These are phyloP conservation scores for Hypomyces rosellus DNA, from an alignment of 2,329 filamentous ascomycete species.

Conservation along the genomic window DNA sequence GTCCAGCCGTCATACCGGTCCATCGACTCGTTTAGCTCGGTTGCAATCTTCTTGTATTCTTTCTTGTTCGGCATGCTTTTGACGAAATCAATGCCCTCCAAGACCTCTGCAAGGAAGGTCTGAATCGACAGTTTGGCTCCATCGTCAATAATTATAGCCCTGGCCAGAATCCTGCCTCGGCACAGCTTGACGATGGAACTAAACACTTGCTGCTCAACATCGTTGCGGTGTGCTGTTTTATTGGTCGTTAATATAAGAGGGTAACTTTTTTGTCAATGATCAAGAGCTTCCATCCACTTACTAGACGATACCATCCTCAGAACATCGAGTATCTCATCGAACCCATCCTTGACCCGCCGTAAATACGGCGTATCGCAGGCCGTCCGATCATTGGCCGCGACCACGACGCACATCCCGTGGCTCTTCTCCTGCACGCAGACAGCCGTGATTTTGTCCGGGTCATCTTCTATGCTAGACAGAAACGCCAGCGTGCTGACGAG, in stretches of 20 bases:
- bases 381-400: conserved; percentile 16
- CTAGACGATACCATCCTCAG: conserved; percentile 1
- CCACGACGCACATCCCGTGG: conserved; percentile 10
- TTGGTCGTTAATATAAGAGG: neutral
- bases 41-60: neutral
- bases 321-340: conserved; percentile 13
- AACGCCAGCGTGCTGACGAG: conserved; percentile 15
- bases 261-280: neutral
- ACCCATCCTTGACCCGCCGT: conserved; percentile 11
- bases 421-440: conserved; percentile 15
- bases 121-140: neutral
- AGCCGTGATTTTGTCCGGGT: conserved; percentile 13
- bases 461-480: conserved; percentile 14
- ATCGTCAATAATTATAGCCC: neutral
- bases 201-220: neutral
- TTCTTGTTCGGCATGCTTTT: neutral
- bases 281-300: neutral
- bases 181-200: neutral
- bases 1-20: neutral
- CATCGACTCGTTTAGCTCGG: neutral
- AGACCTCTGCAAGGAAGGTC: neutral
- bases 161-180: neutral
- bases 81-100: neutral
- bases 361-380: conserved; percentile 10
- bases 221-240: neutral